Percentiles rank a stretch among this genome's conserved stretches.
Evolutionary conservation across 2,329 filamentous ascomycete genomes (phyloP).

Genomic region (Epichloe uncinata): DNA sequence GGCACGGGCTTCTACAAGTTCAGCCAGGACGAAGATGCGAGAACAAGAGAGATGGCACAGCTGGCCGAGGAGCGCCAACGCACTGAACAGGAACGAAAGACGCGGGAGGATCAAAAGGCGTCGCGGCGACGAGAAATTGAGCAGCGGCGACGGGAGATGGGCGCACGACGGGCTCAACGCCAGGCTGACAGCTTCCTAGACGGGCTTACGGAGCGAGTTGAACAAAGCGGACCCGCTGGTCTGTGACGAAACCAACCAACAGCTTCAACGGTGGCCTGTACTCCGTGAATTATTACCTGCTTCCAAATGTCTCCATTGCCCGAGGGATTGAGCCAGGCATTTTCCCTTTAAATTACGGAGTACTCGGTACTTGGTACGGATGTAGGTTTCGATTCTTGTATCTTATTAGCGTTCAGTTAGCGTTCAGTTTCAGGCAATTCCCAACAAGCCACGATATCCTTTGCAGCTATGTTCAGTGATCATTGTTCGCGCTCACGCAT

Average conservation of each 20-base stretch:
- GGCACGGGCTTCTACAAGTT: slow-evolving; percentile 91
- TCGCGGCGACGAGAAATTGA: slow-evolving; percentile 50
- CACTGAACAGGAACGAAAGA: slow-evolving; percentile 50
- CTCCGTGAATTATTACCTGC: not conserved
- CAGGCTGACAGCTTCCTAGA: slow-evolving; percentile 63
- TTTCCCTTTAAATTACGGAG: not conserved
- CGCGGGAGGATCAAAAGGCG: slow-evolving; percentile 42
- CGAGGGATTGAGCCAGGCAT: slow-evolving; percentile 2
- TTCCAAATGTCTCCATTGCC: not conserved
- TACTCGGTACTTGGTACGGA: no score
- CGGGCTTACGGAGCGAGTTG: slow-evolving; percentile 25
- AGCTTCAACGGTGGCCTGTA: not conserved
- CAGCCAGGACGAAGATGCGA: slow-evolving; percentile 55
- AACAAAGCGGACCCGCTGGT: not conserved
- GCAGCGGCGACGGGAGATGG: slow-evolving; percentile 47
- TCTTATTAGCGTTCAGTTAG: not conserved
- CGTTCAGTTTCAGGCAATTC: not conserved
- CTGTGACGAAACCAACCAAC: not conserved
- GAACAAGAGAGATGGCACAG: slow-evolving; percentile 59
- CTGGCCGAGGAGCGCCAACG: slow-evolving; percentile 53
- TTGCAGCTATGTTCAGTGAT: not conserved
- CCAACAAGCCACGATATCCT: slow-evolving; percentile 1
- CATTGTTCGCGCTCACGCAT: not conserved
- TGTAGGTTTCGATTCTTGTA: not conserved
- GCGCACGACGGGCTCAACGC: slow-evolving; percentile 47